Evolutionary conservation across 257 asterid genomes (phyloP).

Genomic region (Solanum clarkiae): DNA sequence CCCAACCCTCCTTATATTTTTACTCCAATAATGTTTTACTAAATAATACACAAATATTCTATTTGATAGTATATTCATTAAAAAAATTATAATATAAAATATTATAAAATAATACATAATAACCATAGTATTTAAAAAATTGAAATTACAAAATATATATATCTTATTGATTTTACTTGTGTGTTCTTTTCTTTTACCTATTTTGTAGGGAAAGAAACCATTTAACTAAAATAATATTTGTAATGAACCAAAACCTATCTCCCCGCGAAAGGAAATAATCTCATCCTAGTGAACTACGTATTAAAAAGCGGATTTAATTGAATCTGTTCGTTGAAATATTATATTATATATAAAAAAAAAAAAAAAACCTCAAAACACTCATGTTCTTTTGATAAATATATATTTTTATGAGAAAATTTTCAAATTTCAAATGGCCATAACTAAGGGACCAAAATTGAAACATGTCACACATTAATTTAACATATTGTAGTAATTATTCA

Average conservation of each 20-base stretch:
- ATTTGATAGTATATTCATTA: too few relatives aligned
- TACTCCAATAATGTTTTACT: too few relatives aligned
- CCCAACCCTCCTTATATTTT: too few relatives aligned
- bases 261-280: background rate
- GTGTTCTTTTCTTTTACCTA: background rate
- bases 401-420: background rate
- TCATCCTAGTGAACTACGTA: background rate
- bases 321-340: background rate
- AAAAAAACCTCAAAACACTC: too few relatives aligned
- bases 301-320: background rate
- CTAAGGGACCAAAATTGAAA: background rate
- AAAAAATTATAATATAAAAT: too few relatives aligned
- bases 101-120: too few relatives aligned
- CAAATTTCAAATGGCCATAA: background rate
- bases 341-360: too few relatives aligned
- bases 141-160: too few relatives aligned
- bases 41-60: too few relatives aligned
- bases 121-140: too few relatives aligned
- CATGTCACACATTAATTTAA: background rate
- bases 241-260: background rate
- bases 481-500: background rate
- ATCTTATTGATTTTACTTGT: background rate
- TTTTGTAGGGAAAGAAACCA: too few relatives aligned
- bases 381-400: too few relatives aligned
- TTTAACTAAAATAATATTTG: background rate